Base-by-base conservation (phyloP, 352 stramenopile species). In the Lagenidium sp. region DNA sequence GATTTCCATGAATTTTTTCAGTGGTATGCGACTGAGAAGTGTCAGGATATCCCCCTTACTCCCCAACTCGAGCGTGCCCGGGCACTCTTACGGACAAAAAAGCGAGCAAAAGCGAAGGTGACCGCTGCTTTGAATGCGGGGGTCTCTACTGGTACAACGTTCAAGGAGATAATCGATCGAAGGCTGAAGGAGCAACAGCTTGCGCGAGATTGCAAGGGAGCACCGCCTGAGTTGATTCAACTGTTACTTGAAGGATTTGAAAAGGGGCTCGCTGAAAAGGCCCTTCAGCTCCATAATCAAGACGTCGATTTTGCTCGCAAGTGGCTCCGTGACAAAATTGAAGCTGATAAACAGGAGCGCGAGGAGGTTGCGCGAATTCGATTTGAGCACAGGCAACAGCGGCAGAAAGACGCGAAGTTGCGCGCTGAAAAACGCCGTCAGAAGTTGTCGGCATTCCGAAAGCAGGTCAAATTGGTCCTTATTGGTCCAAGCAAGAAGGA, bases 1-100 rank as follows among this genome's bases (percentile, higher is more conserved):
- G 61, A 72, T 31, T 69, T 76, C 39, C 37, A 65, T 36, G 65
- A 76, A 50, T 76, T 76, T 39, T 76, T 72, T 40, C 34, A 58
- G 24, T 76, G 65, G 65, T 76, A 76, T 32, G 65, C 61, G 6
- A 56, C 52, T 4, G 54, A 71, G 15, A 76, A 69, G n/a, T 71
- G 61, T 39, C 65, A 76, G 45, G 65, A 76, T 31, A 63, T 63
- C 24, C 60, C 57, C 19, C 13, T 44, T 22, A 70, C 57, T 0
- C 13, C 47, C 10, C 44, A 76, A 26, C 60, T 65, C 29, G 65
- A 68, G 19, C 65, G 65, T 25, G 52, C 50, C 7, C 44, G 50
- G 3, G 57, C 55, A 2, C 18, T 72, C 20, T 54, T 76, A 4
- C 53, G 57, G 44, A 71, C 60, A 0, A 53, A 48, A 19, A 48